Evolutionary conservation across 805 yeast species (phyloP), one percentile per base, ranked within the genome.

Genomic region (Kluyveromyces wickerhamii): DNA sequence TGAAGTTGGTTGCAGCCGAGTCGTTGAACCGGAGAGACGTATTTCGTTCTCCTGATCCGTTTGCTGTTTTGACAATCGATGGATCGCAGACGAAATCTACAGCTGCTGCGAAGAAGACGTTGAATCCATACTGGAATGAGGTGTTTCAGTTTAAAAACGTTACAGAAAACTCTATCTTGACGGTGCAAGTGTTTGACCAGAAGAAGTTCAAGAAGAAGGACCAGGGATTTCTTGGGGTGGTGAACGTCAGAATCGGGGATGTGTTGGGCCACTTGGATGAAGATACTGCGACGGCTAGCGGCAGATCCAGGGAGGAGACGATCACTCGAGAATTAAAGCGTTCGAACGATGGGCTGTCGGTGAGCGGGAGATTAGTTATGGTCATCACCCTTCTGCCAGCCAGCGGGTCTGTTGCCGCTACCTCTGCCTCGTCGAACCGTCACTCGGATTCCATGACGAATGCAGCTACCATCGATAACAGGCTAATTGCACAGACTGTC

Each of bases 61-160:
- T 92, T 64, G 96, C 96, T 2, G 97, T 92, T 22, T 67, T 92
- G 42, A 89, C 97, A 9, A 88, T 92, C n/a, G 98, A 92, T 59
- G 97, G 97, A 4, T 78, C 84, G 14, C 98, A 92, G 57, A 92
- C 97, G 2, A 86, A 86, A 54, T 82, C 96, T 13, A 92, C 99
- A 2, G 77, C 86, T 33, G 92, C 95, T 22, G 92, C 94, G 20
- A 85, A 86, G 53, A 87, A 85, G 62, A 92, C 97, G 2, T 66
- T 89, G 48, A 86, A 92, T 52, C 99, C 99, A 8, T 92, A 88
- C 62, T 92, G 99, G 99, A 88, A 92, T 62, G 96, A 92, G 61
- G 66, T 82, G 2, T 92, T 89, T 53, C 73, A 74, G 37, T 87
- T 92, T 60, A 72, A 71, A 35, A 69, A 77, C 39, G 82, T 79